Percentiles rank a stretch among this genome's conserved stretches.
These are phyloP conservation scores for Yamadazyma taylorii DNA, from an alignment of 1,139 yeast genomes.

Conservation along the genomic window DNA sequence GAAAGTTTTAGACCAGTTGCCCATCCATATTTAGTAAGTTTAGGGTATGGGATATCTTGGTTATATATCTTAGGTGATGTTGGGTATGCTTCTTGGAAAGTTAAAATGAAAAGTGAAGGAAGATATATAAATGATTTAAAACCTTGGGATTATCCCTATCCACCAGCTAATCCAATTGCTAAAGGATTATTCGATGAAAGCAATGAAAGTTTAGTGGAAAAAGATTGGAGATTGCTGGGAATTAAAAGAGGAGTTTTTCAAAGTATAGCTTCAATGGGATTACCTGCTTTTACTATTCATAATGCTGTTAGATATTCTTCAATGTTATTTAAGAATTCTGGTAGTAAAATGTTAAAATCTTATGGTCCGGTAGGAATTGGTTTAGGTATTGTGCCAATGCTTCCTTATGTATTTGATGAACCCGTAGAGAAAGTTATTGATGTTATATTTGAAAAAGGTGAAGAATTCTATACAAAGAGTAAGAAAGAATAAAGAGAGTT, in stretches of 20 bases:
- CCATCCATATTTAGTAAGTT: conserved; percentile 60
- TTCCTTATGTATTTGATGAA: conserved; percentile 80
- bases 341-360: conserved; percentile 40
- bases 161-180: conserved; percentile 41
- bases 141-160: conserved; percentile 66
- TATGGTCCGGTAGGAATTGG: conserved; percentile 83
- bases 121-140: conserved; percentile 58
- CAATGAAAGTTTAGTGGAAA: conserved; percentile 33
- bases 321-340: conserved; percentile 49
- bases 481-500: conserved; percentile 3
- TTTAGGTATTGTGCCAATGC: conserved; percentile 71
- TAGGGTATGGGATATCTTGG: conserved; percentile 80
- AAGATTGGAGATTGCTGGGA: conserved; percentile 66
- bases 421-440: conserved; percentile 77
- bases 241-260: conserved; percentile 77
- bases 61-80: conserved; percentile 78
- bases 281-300: conserved; percentile 86
- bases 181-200: conserved; percentile 30
- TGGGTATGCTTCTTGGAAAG: conserved; percentile 73
- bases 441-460: conserved; percentile 60
- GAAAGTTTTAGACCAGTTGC: conserved; percentile 90
- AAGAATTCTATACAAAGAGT: conserved; percentile 27
- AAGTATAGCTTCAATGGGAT: conserved; percentile 80
- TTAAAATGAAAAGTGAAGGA: conserved; percentile 67
- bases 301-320: conserved; percentile 74